Conservation (phyloP, 2,329 filamentous ascomycete genomes). For the Chaetomiaceae sp. region DNA sequence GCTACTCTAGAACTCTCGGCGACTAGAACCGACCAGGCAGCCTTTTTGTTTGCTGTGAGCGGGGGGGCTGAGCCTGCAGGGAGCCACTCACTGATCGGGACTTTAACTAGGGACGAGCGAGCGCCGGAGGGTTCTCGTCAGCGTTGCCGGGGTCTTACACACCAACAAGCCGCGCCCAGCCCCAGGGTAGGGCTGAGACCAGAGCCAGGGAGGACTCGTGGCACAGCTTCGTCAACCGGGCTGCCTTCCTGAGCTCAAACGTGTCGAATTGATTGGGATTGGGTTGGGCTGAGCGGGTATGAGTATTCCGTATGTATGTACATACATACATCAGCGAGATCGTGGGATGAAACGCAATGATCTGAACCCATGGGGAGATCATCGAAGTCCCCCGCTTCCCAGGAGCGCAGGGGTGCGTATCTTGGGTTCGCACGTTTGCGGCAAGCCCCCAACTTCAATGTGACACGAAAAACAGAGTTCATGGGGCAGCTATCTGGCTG, state of each 20-base stretch:
- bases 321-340: background rate
- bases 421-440: background rate
- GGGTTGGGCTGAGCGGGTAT: background rate
- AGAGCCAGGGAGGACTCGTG: background rate
- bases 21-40: conserved; percentile 16
- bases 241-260: background rate
- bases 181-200: conserved; percentile 17
- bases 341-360: background rate
- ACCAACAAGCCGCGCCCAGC: conserved; percentile 1
- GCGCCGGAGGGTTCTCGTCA: background rate
- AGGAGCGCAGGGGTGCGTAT: background rate
- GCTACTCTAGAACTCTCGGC: background rate
- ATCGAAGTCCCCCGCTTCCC: background rate
- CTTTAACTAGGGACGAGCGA: background rate
- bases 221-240: background rate
- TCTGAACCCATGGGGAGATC: conserved; percentile 8
- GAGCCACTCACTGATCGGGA: conserved; percentile 13
- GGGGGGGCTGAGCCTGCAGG: conserved; percentile 18
- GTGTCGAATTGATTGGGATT: background rate
- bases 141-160: conserved; percentile 8
- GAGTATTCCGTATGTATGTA: background rate
- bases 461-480: background rate
- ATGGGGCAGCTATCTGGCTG: background rate
- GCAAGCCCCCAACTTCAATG: background rate
- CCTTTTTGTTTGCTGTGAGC: conserved; percentile 21